Conservation (phyloP, 345 rosid genomes). For the Psidium friedrichsthalianum region DNA sequence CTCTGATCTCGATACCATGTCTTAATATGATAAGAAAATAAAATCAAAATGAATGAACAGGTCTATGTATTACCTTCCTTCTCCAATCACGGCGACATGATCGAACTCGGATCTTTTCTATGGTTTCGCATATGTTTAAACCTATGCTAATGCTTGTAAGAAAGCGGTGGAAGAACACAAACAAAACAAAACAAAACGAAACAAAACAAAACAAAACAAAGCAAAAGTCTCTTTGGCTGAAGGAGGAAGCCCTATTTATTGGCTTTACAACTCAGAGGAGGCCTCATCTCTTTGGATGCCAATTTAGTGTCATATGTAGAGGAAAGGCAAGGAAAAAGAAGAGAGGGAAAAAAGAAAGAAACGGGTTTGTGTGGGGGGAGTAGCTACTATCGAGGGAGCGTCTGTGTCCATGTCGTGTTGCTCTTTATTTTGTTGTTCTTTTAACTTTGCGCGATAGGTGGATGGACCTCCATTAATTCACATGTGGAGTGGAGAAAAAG, state of each 20-base stretch:
- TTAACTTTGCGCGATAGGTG: slow-evolving; percentile 18
- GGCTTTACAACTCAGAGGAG: slow-evolving; percentile 36
- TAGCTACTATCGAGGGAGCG: slow-evolving; percentile 51
- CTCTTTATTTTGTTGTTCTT: slow-evolving; percentile 15
- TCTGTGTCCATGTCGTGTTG: slow-evolving; percentile 14
- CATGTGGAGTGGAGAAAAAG: slow-evolving; percentile 33
- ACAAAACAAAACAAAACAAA: not conserved
- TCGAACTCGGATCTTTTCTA: not conserved
- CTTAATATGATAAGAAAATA: not conserved
- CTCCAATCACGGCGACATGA: not conserved
- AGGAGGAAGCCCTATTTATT: not conserved
- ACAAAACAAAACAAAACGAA: not conserved
- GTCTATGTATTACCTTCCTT: not conserved
- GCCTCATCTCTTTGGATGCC: slow-evolving; percentile 35
- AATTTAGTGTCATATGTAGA: slow-evolving; percentile 6
- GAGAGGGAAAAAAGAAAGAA: not conserved
- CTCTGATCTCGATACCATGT: not conserved
- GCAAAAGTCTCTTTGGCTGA: not conserved
- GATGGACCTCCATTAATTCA: slow-evolving; percentile 9
- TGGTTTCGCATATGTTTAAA: not conserved
- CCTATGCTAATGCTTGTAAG: not conserved
- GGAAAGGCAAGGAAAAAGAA: slow-evolving; percentile 16
- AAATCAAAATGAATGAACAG: not conserved
- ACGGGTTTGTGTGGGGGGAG: not conserved
- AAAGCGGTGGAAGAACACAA: not conserved